A percentile compares a stretch with the other conserved stretches of the same genome.
Evolutionary conservation across 441 rosid species (phyloP).

Genomic region (Pelargonium fulgidum): DNA sequence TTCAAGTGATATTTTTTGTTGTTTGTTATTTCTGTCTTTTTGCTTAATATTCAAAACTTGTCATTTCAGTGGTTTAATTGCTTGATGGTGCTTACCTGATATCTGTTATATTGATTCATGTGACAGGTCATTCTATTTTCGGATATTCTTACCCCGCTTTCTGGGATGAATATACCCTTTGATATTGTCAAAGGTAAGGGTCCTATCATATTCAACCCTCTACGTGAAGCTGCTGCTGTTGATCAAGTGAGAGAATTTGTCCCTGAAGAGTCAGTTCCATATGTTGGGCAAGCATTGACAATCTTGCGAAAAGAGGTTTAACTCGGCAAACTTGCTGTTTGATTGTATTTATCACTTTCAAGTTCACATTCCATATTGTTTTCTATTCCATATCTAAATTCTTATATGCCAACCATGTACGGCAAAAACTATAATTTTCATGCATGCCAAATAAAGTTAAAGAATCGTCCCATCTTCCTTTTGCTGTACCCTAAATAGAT

Average conservation of each 20-base stretch:
- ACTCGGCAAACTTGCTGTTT: not conserved
- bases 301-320: conserved; percentile 73
- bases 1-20: conserved; percentile 5
- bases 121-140: conserved; percentile 88
- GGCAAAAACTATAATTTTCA: not conserved
- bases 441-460: too few relatives aligned
- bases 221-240: conserved; percentile 56
- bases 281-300: conserved; percentile 86
- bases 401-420: not conserved
- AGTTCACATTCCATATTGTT: not conserved
- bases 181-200: conserved; percentile 94
- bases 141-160: conserved; percentile 87
- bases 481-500: too few relatives aligned
- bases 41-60: not conserved
- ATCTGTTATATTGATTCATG: conserved; percentile 16
- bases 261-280: conserved; percentile 81
- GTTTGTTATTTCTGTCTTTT: conserved; percentile 1
- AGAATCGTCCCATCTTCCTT: too few relatives aligned
- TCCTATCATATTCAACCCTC: conserved; percentile 73
- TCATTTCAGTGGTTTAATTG: not conserved
- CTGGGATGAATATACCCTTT: conserved; percentile 97
- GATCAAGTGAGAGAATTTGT: conserved; percentile 70
- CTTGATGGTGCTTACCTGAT: conserved; percentile 17
- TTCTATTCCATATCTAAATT: conserved; percentile 6
- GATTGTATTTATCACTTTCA: not conserved